Evolutionary conservation across 345 rosid species (phyloP).

Genomic region (Hevea brasiliensis): DNA sequence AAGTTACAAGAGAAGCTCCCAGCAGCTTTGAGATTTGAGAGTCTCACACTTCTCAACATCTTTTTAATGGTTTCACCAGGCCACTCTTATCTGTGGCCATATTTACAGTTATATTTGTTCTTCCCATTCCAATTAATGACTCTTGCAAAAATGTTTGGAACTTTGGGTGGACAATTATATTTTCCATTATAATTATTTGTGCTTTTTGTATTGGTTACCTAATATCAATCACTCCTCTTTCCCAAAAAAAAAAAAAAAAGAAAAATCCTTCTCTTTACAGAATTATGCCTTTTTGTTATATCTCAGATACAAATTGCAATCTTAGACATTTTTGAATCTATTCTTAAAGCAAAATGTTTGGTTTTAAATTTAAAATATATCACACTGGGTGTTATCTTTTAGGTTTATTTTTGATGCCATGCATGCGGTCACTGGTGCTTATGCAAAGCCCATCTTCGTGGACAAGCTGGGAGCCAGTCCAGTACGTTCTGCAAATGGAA

Average conservation of each 20-base stretch:
- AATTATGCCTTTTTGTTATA: no score
- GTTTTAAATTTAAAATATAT: constrained; percentile 9
- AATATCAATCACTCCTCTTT: no score
- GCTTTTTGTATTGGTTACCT: no score
- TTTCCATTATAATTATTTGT: no score
- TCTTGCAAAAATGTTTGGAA: no score
- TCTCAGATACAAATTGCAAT: background rate
- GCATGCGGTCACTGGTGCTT: constrained; percentile 97
- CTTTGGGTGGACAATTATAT: no score
- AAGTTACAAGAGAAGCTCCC: no score
- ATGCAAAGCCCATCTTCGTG: constrained; percentile 89
- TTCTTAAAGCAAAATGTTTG: constrained; percentile 5
- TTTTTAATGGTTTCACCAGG: background rate
- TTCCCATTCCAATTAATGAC: background rate
- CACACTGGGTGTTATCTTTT: constrained; percentile 15
- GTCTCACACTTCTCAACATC: no score
- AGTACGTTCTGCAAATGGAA: constrained; percentile 40
- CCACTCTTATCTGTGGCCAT: background rate
- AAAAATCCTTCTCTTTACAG: no score
- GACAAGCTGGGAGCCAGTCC: constrained; percentile 72
- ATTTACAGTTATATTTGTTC: background rate
- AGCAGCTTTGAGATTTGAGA: no score
- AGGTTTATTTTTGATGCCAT: constrained; percentile 93
- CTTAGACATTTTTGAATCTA: background rate
- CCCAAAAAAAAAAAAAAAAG: no score